Evolutionary conservation across 805 yeast species (phyloP), one percentile per base, ranked within the genome.

Genomic region (Yamadazyma akitaensis): DNA sequence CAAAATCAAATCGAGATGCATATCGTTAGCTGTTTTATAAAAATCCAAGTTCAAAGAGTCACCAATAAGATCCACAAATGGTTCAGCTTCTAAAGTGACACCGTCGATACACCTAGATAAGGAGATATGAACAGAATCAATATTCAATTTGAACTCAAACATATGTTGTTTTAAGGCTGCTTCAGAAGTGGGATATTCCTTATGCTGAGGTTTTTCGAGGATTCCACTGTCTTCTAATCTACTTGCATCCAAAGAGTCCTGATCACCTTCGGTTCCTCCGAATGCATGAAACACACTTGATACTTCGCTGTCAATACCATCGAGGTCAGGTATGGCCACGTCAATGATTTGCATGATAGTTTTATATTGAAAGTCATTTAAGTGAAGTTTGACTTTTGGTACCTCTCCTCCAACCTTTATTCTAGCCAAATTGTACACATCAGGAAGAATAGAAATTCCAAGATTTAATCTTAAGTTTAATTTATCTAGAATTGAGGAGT

Each of bases 281-380:
- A 60, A 70, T 0, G 76, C 64, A 51, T 66, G 53, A 46, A 72
- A 70, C 1, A 62, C 56, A 46, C 70, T 63, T 3, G 62, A 61
- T 5, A 58, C 67, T 17, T 68, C 74, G 1, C 53, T 57, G 10
- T 69, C 72, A 3, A 51, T 49, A 28, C 57, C 56, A 11, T 71
- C 74, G 44, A 72, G 60, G 14, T 59, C 54, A 1, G 97, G 97
- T 10, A 89, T 73, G 17, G 84, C 79, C 9, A 72, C 77, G 42
- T 85, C 85, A 30, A 92, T 68, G 37, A 92, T 68, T 47, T 82
- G 81, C 92, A 94, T 84, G 57, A 94, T 70, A 1, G 89, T 81
- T 62, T 89, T 87, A 67, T 95, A 95, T 61, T 95, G 97, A 57
- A 82, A 85, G 61, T 94, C 98, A 55, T 88, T 88, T 58, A 94